A percentile compares a stretch with the other conserved stretches of the same genome.
Evolutionary conservation across 2,329 filamentous ascomycete genomes (phyloP).

Genomic region (Cryphonectria radicalis): DNA sequence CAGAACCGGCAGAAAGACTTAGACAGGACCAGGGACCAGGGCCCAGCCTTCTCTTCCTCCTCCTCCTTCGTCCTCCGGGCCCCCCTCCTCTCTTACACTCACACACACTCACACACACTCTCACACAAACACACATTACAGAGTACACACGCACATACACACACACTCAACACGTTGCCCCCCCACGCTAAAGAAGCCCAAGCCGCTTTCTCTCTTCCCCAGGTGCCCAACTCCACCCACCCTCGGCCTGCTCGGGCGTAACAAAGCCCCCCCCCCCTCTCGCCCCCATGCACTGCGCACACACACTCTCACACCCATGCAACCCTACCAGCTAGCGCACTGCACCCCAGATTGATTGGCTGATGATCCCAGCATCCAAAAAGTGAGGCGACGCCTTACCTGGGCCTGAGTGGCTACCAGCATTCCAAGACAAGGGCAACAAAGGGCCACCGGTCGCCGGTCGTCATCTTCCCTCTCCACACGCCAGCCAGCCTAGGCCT

Average conservation of each 20-base stretch:
- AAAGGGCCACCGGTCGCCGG: not conserved
- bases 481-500: not conserved
- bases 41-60: not conserved
- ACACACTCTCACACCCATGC: not conserved
- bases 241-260: not conserved
- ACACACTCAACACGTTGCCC: too few relatives aligned
- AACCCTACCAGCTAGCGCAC: not conserved
- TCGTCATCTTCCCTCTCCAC: not conserved
- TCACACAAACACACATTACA: too few relatives aligned
- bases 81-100: not conserved
- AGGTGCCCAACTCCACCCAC: not conserved
- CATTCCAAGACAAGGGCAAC: not conserved
- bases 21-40: not conserved
- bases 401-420: constrained; percentile 5
- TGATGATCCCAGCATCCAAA: not conserved
- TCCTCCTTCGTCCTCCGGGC: not conserved
- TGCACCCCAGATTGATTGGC: constrained; percentile 8
- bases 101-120: not conserved
- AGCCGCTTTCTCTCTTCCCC: not conserved
- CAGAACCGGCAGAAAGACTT: not conserved
- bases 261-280: not conserved
- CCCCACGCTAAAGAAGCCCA: not conserved
- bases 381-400: constrained; percentile 15
- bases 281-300: not conserved
- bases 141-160: too few relatives aligned